Base-by-base conservation (phyloP, 169 alveolate genomes). In the Plasmodium fragile region DNA sequence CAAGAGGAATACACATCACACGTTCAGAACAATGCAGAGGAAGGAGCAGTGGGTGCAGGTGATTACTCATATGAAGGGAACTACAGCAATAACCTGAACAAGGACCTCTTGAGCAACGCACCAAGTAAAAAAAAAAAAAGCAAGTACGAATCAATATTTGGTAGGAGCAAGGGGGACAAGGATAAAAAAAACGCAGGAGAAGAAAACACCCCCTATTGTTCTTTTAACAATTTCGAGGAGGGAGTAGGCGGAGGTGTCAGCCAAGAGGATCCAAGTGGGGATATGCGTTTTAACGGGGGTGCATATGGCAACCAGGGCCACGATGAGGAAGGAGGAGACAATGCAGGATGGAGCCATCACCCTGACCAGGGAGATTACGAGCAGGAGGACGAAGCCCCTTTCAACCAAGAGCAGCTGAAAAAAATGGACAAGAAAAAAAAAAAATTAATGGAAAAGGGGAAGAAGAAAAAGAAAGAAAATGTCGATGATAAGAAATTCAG, bases 401-500 rank as follows among this genome's bases (percentile, higher is more conserved):
- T 83, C 39, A 83, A 83, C 52, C 73, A 83, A 10, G 92, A 83
- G 72, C 49, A 83, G 59, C 39, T 83, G 16, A 83, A 83, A 65
- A 83, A 83, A 52, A 71, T 83, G 16, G 92, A 83, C n/a, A 83
- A 72, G 52, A 83, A 72, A 34, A 83, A 83, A 83, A 83, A 83
- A 73, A 87, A 70, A 45, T n/a, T 52, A 18, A 22, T 18, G 28
- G 93, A 87, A 2, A 87, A 30, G n/a, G 70, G 30, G 4, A 87
- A 87, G 72, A 87, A 77, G 72, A 87, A 87, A 30, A 83, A 83
- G 55, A 71, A 83, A 2, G 87, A 77, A 13, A 55, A 22, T 39
- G 45, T 45, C 22, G 82, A 87, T 55, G 89, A 87, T n/a, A 77
- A 87, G 13, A 87, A 87, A 39, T 87, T 87, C 78, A 87, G 93